phyloP scores from a whole-genome alignment of 2,329 filamentous ascomycete species.

The Didymella sp. region DNA sequence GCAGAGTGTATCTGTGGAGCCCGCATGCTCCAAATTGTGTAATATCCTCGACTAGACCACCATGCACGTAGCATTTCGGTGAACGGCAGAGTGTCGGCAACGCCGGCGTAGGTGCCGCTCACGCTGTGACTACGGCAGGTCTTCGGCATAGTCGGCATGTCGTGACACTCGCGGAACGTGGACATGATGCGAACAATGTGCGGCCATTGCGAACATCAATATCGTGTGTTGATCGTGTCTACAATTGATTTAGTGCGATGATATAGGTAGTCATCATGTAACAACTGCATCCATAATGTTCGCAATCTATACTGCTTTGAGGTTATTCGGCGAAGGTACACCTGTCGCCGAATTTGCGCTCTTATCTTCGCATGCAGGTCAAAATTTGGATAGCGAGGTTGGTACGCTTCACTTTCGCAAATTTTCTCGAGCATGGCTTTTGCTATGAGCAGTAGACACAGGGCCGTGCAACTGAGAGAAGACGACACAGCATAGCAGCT shows the following conservation, averaged over 20 bases:
- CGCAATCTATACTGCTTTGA: background rate
- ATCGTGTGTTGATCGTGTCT: background rate
- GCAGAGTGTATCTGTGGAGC: background rate
- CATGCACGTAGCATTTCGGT: background rate
- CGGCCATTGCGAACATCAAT: background rate
- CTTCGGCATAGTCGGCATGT: conserved; percentile 14
- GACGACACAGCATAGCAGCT: too few species aligned
- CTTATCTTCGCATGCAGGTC: background rate
- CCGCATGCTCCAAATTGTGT: background rate
- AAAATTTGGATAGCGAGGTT: background rate
- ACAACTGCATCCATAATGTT: background rate
- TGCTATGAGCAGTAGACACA: too few species aligned
- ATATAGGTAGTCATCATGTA: background rate
- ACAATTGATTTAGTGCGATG: background rate
- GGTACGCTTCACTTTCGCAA: too few species aligned
- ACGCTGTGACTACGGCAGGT: background rate
- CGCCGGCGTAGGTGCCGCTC: background rate
- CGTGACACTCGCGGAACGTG: background rate
- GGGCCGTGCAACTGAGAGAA: too few species aligned
- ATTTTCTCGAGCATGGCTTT: too few species aligned
- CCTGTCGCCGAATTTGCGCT: background rate
- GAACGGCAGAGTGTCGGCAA: conserved; percentile 4
- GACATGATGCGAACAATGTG: background rate
- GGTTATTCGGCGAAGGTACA: background rate
- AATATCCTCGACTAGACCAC: background rate